Conservation (phyloP, 169 alveolate species). For the Plasmodium gaboni region DNA sequence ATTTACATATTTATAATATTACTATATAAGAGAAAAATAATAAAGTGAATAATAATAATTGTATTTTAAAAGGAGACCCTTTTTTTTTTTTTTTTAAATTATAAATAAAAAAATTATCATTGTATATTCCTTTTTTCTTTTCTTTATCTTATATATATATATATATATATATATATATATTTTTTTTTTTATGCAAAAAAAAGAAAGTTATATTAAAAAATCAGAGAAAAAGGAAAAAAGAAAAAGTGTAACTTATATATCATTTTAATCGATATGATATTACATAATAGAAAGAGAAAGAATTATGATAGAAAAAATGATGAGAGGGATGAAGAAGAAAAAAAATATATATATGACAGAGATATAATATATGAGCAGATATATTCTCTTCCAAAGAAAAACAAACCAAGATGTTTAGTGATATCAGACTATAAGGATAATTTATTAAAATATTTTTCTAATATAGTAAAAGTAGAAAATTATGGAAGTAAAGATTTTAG, state of each 20-base stretch:
- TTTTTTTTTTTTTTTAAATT: too few relatives aligned
- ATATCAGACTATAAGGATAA: slow-evolving; percentile 38
- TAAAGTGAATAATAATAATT: too few relatives aligned
- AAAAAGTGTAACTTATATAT: slow-evolving; percentile 17
- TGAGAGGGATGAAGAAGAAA: slow-evolving; percentile 9
- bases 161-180: too few relatives aligned
- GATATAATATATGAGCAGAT: slow-evolving; percentile 73
- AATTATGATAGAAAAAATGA: slow-evolving; percentile 3
- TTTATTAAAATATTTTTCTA: slow-evolving; percentile 22
- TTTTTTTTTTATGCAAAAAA: too few relatives aligned
- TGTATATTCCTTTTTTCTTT: background rate
- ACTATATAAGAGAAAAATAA: too few relatives aligned
- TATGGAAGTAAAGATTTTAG: slow-evolving; percentile 7
- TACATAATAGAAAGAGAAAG: slow-evolving; percentile 3
- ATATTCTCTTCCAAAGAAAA: slow-evolving; percentile 47
- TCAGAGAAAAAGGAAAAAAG: slow-evolving; percentile 2
- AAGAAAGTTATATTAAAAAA: background rate
- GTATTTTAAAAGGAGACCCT: too few relatives aligned
- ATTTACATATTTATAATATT: too few relatives aligned
- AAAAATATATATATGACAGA: slow-evolving; percentile 16
- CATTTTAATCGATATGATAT: slow-evolving; percentile 1
- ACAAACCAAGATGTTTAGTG: slow-evolving; percentile 70
- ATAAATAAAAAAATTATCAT: background rate
- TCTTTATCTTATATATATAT: too few relatives aligned
- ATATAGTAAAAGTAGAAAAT: slow-evolving; percentile 19